phyloP scores from a whole-genome alignment of 345 rosid species.

The Salix suchowensis region DNA sequence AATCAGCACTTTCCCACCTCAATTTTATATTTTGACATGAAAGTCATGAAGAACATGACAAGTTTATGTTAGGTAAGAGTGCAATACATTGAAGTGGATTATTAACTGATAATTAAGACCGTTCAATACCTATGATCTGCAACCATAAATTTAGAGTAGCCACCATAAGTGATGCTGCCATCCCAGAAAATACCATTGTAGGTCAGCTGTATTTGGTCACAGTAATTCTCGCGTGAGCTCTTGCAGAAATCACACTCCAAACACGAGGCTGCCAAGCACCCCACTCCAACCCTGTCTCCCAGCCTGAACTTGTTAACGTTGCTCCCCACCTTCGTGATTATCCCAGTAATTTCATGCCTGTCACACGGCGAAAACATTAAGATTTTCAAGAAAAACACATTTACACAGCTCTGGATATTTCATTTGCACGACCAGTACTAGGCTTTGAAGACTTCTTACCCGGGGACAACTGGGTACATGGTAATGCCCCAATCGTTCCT shows the following conservation, averaged over 20 bases:
- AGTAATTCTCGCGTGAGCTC: slow-evolving; percentile 49
- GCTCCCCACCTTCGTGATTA: slow-evolving; percentile 40
- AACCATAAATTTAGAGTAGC: slow-evolving; percentile 50
- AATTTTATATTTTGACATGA: too few species aligned
- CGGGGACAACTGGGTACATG: slow-evolving; percentile 75
- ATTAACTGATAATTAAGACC: too few species aligned
- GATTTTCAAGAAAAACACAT: not conserved
- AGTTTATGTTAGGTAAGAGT: too few species aligned
- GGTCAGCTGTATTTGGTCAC: slow-evolving; percentile 44
- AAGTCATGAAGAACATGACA: too few species aligned
- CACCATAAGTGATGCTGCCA: slow-evolving; percentile 54
- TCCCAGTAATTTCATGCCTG: slow-evolving; percentile 59
- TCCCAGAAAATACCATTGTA: slow-evolving; percentile 65
- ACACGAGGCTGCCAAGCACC: slow-evolving; percentile 56
- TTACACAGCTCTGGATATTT: not conserved
- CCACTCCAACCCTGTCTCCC: slow-evolving; percentile 59
- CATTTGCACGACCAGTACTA: not conserved
- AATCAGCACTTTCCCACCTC: too few species aligned
- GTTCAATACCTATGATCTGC: slow-evolving; percentile 52
- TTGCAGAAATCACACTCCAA: slow-evolving; percentile 50
- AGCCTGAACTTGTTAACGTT: slow-evolving; percentile 40
- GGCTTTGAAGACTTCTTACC: slow-evolving; percentile 29
- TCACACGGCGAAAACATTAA: not conserved
- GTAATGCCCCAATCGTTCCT: slow-evolving; percentile 80
- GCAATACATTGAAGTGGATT: too few species aligned